These are phyloP conservation scores for Crotalaria pallida DNA, from an alignment of 306 rosid genomes.

Conservation along the genomic window DNA sequence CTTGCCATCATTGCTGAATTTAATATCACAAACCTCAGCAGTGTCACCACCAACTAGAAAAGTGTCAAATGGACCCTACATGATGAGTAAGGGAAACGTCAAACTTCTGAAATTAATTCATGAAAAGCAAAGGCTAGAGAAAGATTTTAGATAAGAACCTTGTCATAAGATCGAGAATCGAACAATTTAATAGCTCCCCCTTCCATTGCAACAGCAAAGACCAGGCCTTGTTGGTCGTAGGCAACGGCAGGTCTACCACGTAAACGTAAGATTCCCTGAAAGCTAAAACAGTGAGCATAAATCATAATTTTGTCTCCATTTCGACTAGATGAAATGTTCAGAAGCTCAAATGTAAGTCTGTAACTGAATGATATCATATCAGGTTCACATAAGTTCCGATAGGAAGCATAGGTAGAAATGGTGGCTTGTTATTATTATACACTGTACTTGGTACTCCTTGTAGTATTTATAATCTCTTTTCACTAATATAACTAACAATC, in stretches of 20 bases:
- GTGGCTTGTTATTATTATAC: background rate
- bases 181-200: slow-evolving; percentile 96
- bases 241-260: slow-evolving; percentile 98
- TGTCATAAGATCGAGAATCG: slow-evolving; percentile 94
- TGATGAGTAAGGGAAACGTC: slow-evolving; percentile 28
- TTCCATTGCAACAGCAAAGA: slow-evolving; percentile 99
- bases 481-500: background rate
- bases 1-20: slow-evolving; percentile 94
- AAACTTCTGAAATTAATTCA: slow-evolving; percentile 7
- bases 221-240: slow-evolving; percentile 98
- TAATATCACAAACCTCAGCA: slow-evolving; percentile 94
- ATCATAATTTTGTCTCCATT: slow-evolving; percentile 23
- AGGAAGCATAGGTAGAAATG: slow-evolving; percentile 1
- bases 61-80: slow-evolving; percentile 95
- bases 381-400: slow-evolving; percentile 2
- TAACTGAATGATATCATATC: slow-evolving; percentile 6
- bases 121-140: slow-evolving; percentile 14
- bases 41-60: slow-evolving; percentile 97
- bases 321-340: background rate
- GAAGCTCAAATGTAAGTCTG: background rate
- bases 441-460: background rate
- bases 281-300: slow-evolving; percentile 47
- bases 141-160: slow-evolving; percentile 45
- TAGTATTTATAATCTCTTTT: background rate
- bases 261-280: slow-evolving; percentile 80